These are phyloP conservation scores for Kurtzmaniella fragi DNA, from an alignment of 805 yeast species.

Conservation along the genomic window DNA sequence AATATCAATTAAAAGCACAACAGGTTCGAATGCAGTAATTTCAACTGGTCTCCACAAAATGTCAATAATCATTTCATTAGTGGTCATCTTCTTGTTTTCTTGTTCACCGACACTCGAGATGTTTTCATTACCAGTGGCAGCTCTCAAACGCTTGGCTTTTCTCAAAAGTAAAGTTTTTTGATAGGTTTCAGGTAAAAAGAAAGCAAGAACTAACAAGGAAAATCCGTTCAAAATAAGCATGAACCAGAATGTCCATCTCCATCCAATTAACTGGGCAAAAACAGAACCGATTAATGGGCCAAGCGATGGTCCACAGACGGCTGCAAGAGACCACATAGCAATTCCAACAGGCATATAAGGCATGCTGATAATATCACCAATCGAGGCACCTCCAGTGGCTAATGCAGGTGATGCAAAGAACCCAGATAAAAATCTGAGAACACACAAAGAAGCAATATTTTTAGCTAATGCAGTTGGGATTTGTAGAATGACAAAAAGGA, in stretches of 20 bases:
- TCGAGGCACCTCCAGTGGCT: constrained; percentile 50
- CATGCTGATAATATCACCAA: constrained; percentile 40
- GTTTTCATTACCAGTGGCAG: constrained; percentile 35
- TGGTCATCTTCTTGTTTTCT: constrained; percentile 13
- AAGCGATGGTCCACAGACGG: constrained; percentile 44
- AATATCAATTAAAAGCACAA: constrained; percentile 46
- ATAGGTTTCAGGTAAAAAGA: constrained; percentile 46
- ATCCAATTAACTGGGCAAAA: constrained; percentile 33
- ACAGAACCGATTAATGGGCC: constrained; percentile 53
- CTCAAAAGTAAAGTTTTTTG: constrained; percentile 34
- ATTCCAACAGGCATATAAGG: constrained; percentile 38
- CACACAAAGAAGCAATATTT: constrained; percentile 43
- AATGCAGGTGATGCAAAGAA: constrained; percentile 47
- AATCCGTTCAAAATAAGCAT: constrained; percentile 37
- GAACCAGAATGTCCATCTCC: constrained; percentile 58
- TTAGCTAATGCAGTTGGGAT: constrained; percentile 46
- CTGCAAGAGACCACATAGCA: constrained; percentile 45
- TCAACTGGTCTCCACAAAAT: constrained; percentile 48
- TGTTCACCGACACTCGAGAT: constrained; percentile 31
- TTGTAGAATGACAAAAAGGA: constrained; percentile 43
- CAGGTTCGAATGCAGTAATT: constrained; percentile 49
- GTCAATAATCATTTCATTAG: constrained; percentile 13
- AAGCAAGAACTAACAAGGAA: constrained; percentile 27
- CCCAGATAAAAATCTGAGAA: constrained; percentile 47
- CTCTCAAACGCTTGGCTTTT: constrained; percentile 38